phyloP scores from a whole-genome alignment of 2,329 filamentous ascomycete species.

The Didymella keratinophila region DNA sequence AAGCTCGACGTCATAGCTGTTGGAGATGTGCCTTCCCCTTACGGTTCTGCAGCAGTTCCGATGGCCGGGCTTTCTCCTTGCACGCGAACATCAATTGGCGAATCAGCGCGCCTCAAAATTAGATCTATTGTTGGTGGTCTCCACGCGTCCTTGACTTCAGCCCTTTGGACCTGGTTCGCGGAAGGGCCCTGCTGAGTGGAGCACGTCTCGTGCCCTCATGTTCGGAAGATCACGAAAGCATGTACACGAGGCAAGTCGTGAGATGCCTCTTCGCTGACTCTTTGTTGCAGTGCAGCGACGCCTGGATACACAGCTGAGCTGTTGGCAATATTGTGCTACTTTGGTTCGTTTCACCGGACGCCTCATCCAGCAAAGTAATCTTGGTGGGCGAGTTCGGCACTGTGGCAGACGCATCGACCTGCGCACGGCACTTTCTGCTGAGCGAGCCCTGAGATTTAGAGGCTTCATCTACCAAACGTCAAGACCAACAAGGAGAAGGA shows the following conservation, averaged over 20 bases:
- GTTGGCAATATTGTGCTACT: slow-evolving; percentile 6
- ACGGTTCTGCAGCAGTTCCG: slow-evolving; percentile 5
- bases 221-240: slow-evolving; percentile 1
- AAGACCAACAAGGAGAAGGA: slow-evolving; percentile 1
- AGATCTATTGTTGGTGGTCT: slow-evolving; percentile 14
- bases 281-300: slow-evolving; percentile 3
- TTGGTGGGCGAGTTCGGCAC: slow-evolving; percentile 23
- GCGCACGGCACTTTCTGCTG: slow-evolving; percentile 24
- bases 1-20: slow-evolving; percentile 5
- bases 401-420: slow-evolving; percentile 18
- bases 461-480: slow-evolving; percentile 3
- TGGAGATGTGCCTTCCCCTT: slow-evolving; percentile 8
- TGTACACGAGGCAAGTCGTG: slow-evolving; percentile 7
- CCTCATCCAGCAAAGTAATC: slow-evolving; percentile 14
- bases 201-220: slow-evolving; percentile 7
- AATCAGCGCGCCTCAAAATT: slow-evolving; percentile 10
- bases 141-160: slow-evolving; percentile 15
- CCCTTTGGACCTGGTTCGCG: slow-evolving; percentile 13
- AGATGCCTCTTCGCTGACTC: background rate
- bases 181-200: slow-evolving; percentile 11
- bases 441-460: slow-evolving; percentile 11
- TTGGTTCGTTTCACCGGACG: slow-evolving; percentile 11
- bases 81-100: slow-evolving; percentile 2
- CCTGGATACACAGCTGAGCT: slow-evolving; percentile 13
- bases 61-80: background rate